Evolutionary conservation across 345 rosid genomes (phyloP).

Genomic region (rapeseed (Brassica napus)): Da-Ae NC_063447.1:47405001-47405500

Average conservation of each 20-base stretch:
- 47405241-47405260: background rate
- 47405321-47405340: too few species aligned
- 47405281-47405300: too few species aligned
- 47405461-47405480: background rate
- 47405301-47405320: too few species aligned
- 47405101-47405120: conserved; percentile 7
- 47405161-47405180: background rate
- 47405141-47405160: background rate
- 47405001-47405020: background rate
- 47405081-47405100: conserved; percentile 3
- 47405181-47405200: conserved; percentile 4
- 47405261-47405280: background rate
- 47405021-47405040: conserved; percentile 10
- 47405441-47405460: too few species aligned
- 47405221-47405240: conserved; percentile 9
- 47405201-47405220: background rate
- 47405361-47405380: too few species aligned
- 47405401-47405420: too few species aligned
- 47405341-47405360: too few species aligned
- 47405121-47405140: conserved; percentile 19
- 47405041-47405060: conserved; percentile 4
- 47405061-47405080: background rate
- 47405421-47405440: too few species aligned
- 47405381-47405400: too few species aligned
- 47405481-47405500: too few species aligned